Conservation (phyloP, 108 stramenopile genomes). For the Heterococcus sp. region DNA sequence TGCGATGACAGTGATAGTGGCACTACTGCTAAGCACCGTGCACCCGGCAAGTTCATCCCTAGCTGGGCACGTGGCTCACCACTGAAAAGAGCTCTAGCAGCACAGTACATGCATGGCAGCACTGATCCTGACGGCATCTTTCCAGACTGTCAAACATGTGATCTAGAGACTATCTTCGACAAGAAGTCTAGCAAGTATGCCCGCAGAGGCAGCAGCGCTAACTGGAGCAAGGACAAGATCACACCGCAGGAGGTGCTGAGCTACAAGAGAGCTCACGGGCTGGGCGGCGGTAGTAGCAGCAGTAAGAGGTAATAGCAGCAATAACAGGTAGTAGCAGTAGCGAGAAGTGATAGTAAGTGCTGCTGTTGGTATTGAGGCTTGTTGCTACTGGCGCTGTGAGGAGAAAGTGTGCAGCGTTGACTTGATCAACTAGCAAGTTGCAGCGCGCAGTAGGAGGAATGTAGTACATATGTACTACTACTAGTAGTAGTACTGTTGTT, state of each 20-base stretch:
- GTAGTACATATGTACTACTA: no score
- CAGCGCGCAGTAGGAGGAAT: no score
- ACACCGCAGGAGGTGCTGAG: constrained; percentile 27
- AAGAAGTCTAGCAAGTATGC: constrained; percentile 15
- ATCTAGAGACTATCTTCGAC: constrained; percentile 30
- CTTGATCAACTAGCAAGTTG: no score
- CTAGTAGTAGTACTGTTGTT: no score
- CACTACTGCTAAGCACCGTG: not conserved
- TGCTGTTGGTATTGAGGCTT: no score
- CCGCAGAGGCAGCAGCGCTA: constrained; percentile 34
- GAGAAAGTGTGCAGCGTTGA: no score
- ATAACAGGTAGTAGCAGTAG: no score
- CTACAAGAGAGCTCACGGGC: constrained; percentile 11
- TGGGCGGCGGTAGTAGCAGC: not conserved
- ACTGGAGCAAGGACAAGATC: constrained; percentile 26
- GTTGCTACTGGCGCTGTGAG: no score
- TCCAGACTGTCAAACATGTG: constrained; percentile 13
- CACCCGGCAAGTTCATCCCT: constrained; percentile 1
- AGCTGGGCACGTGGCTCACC: constrained; percentile 25
- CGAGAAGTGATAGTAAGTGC: no score
- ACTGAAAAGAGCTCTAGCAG: constrained; percentile 11
- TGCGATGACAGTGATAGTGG: constrained; percentile 16
- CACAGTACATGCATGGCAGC: constrained; percentile 6
- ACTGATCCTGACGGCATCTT: constrained; percentile 43
- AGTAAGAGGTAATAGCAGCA: no score